Base-by-base conservation (phyloP, 2,329 filamentous ascomycete species). In the Trichoderma cornu-damae region DNA sequence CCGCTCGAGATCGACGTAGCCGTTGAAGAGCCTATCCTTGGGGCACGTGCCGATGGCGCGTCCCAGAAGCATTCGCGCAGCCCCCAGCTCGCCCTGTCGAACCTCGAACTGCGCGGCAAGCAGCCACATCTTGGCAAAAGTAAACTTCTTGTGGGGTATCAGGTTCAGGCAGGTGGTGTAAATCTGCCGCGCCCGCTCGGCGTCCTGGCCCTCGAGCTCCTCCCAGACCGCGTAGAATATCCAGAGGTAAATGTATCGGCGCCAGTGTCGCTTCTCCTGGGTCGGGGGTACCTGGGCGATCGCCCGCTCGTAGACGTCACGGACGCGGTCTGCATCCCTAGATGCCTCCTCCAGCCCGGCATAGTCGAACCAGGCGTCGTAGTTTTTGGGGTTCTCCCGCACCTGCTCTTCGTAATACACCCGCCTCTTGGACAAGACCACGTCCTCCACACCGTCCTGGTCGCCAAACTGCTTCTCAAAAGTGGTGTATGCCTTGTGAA, bases 401-500 rank as follows among this genome's bases (percentile, higher is more conserved):
- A 97, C 83, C 68, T 94, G 88, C 64, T 96, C 90, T 72, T 99
- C 94, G 72, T 99, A 99, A 61, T 94, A 85, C 16, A 96, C 88
- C 65, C 94, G 81, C 64, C 94, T 83, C 72, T 99, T 99, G 14
- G 91, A 91, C n/a, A 97, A 71, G 28, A 99, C 90, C 7, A 97
- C 92, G 69, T 97, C 90, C 67, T 97, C 93, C 2, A 99, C 90
- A 4, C 94, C 94, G 66, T 96, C 90, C 56, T 83, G 81, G 70
- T 97, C 92, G 62, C 94, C 94, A 69, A 90, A 99, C 67, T 99
- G 94, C 76, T 99, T 99, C 74, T 99, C 94, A 65, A 99, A 99
- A 0, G 89, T 93, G 0, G 93, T 97, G 70, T 97, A 99, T 12
- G 91, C 86, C 69, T 95, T 95, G 75, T 99, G 93, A 7, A 99